A percentile compares a stretch with the other conserved stretches of the same genome.
Conservation (phyloP, 139 green algal species). For the Dunaliella primolecta region DNA sequence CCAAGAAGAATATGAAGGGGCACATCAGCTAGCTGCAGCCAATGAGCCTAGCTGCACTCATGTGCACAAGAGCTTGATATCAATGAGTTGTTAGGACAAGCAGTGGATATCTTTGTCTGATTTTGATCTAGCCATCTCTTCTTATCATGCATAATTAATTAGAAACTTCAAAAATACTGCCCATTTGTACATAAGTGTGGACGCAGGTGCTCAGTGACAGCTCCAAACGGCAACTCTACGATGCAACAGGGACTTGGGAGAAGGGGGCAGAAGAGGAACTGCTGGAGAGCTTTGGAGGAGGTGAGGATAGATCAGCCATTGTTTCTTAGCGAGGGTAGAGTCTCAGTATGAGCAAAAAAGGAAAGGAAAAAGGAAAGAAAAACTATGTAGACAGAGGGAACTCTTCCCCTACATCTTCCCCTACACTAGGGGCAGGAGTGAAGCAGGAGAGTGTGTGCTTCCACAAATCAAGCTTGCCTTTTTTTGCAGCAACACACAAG, state of each 20-base stretch:
- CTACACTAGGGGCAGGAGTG: no score
- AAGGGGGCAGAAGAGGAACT: constrained; percentile 78
- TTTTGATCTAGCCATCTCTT: neutral
- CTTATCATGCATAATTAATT: neutral
- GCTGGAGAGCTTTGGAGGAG: constrained; percentile 72
- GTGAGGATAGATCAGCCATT: no score
- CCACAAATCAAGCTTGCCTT: no score
- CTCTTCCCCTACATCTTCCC: no score
- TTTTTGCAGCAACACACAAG: no score
- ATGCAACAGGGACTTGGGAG: constrained; percentile 66
- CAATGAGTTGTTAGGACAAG: neutral
- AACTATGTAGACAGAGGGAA: no score
- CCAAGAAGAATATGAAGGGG: no score
- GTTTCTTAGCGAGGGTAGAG: no score
- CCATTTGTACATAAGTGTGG: neutral
- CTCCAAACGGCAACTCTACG: constrained; percentile 61
- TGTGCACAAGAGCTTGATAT: neutral
- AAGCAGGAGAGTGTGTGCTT: no score
- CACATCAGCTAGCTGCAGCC: no score
- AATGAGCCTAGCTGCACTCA: neutral
- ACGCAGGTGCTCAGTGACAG: neutral
- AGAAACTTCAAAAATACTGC: neutral
- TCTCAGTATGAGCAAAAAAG: no score
- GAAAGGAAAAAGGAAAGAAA: no score
- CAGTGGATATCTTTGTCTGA: neutral